A percentile compares a stretch with the other conserved stretches of the same genome.
Evolutionary conservation across 768 basidiomycete species (phyloP).

Genomic region (Trametes cubensis): DNA sequence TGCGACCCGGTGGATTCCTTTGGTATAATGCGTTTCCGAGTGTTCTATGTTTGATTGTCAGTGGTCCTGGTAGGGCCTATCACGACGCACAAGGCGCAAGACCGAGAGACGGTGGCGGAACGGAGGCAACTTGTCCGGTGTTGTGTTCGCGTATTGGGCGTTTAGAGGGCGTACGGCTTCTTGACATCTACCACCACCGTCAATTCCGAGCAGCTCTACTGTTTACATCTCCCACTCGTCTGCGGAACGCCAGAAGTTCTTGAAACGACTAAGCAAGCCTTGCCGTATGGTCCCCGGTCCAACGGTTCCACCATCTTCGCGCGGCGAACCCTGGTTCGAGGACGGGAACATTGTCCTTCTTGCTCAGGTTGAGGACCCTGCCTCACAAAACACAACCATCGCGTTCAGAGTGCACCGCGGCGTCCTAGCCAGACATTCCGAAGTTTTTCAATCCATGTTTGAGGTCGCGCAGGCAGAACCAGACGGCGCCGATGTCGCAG

Average conservation of each 20-base stretch:
- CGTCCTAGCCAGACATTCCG: conserved; percentile 53
- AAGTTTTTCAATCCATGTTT: conserved; percentile 59
- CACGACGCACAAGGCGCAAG: neutral
- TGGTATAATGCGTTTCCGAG: too few relatives aligned
- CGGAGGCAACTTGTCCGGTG: neutral
- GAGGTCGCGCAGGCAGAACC: conserved; percentile 43
- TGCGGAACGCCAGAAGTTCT: too few relatives aligned
- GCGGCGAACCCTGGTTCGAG: conserved; percentile 58
- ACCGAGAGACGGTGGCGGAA: neutral
- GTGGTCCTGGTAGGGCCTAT: too few relatives aligned
- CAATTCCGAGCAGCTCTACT: neutral
- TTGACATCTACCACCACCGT: neutral
- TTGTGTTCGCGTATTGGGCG: neutral
- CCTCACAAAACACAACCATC: conserved; percentile 29
- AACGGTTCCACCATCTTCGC: conserved; percentile 14
- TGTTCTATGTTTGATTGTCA: neutral
- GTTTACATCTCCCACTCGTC: neutral
- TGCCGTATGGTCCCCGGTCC: neutral
- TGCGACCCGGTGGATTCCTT: too few relatives aligned
- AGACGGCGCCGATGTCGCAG: conserved; percentile 39
- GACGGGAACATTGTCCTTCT: conserved; percentile 61
- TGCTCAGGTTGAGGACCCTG: conserved; percentile 37
- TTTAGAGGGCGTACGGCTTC: neutral
- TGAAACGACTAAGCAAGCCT: neutral
- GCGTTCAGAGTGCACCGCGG: conserved; percentile 57